phyloP scores from a whole-genome alignment of 345 rosid genomes.

The Anastatica hierochuntica region DNA sequence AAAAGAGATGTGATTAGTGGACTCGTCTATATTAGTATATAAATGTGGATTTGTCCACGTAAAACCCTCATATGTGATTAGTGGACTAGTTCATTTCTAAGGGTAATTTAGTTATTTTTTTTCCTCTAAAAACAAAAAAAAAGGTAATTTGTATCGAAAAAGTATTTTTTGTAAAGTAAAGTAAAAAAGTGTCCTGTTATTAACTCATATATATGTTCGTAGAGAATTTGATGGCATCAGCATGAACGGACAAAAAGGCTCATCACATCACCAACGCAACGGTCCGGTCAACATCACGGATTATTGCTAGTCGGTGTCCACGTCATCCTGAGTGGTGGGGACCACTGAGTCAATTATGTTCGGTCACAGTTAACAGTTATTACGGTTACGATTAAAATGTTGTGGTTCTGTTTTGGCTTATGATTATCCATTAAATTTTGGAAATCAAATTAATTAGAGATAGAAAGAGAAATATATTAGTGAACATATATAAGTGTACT shows the following conservation, averaged over 20 bases:
- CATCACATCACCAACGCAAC: conserved; percentile 15
- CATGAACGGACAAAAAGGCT: too few relatives aligned
- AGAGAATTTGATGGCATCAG: background rate
- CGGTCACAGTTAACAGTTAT: conserved; percentile 25
- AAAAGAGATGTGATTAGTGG: too few relatives aligned
- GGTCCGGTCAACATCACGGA: conserved; percentile 27
- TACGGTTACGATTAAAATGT: conserved; percentile 13
- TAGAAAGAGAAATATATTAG: background rate
- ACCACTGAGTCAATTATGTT: conserved; percentile 4
- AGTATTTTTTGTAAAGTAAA: too few relatives aligned
- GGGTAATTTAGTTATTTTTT: too few relatives aligned
- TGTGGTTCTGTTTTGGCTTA: conserved; percentile 2
- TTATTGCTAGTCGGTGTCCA: conserved; percentile 13
- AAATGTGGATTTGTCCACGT: too few relatives aligned
- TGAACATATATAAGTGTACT: background rate
- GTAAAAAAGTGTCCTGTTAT: too few relatives aligned
- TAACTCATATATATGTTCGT: too few relatives aligned
- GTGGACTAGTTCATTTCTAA: too few relatives aligned
- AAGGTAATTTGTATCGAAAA: too few relatives aligned
- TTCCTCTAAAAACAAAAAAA: too few relatives aligned
- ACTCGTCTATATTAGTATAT: too few relatives aligned
- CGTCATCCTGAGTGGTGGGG: conserved; percentile 18
- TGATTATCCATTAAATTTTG: background rate
- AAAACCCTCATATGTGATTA: too few relatives aligned
- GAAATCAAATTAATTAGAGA: background rate